Evolutionary conservation across 2,329 filamentous ascomycete species (phyloP), one percentile per base, ranked within the genome.

Genomic region (Pestalotiopsis sp.): DNA sequence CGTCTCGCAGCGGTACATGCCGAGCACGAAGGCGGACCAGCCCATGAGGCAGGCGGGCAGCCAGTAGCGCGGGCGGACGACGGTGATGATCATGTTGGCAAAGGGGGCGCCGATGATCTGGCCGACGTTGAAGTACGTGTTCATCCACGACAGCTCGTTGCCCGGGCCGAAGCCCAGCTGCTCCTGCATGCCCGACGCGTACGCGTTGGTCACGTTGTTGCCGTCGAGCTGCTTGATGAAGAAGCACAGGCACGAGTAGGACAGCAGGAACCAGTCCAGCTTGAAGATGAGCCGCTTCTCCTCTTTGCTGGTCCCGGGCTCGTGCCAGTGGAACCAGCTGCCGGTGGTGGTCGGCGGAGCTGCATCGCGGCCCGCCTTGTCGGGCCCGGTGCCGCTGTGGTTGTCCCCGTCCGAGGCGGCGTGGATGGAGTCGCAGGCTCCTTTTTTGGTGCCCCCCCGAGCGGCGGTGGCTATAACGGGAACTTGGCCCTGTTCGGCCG

Each of bases 201-300:
- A 87, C 3, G 85, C 85, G 72, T 86, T 86, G 69, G 81, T 81
- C 58, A 86, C 75, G 68, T 84, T 84, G 69, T 80, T 81, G 57
- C 80, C 78, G 70, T 86, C 84, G 11, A 86, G 79, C 74, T 79
- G 77, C 69, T 86, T 86, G 70, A 83, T 78, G 69, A 85, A 86
- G 68, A 81, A 85, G 27, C 80, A 81, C 3, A 86, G 71, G 64
- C 84, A 86, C 9, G 78, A 80, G 68, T 82, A 83, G 2, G 77
- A 75, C 1, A 83, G 74, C n/a, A 71, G 56, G 61, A 70, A 71
- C 69, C 69, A 70, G 7, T 70, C 69, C 40, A 70, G 66, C 40
- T 70, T 69, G 66, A 82, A 78, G 20, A 86, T 78, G 12, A 87
- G 80, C 56, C 75, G 78, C 68, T 83, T 83, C 73, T 87, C 82